Evolutionary conservation across 2,329 filamentous ascomycete species (phyloP).

Genomic region (Drechslerella coelobrocha): DNA sequence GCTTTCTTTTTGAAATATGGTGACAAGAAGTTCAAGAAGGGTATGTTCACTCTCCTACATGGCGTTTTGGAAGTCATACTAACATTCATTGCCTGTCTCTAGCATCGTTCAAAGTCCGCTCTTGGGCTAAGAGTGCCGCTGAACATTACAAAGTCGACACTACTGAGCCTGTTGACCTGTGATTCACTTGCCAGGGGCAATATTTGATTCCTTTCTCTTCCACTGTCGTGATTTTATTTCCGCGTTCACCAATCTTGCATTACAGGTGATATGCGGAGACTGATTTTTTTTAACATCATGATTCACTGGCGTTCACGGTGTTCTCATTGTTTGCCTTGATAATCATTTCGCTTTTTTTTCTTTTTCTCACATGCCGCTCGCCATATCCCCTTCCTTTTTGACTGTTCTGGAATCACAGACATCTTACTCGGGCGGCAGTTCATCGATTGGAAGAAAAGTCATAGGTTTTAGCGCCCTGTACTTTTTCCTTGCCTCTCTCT

Average conservation of each 20-base stretch:
- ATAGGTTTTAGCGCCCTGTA: conserved; percentile 36
- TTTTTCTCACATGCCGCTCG: conserved; percentile 1
- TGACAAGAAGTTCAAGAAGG: conserved; percentile 98
- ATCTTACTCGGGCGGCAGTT: conserved; percentile 16
- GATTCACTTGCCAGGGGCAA: conserved; percentile 15
- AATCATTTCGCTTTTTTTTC: conserved; percentile 18
- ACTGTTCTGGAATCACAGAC: conserved; percentile 14
- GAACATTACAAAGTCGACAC: conserved; percentile 48
- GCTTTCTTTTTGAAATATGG: conserved; percentile 99
- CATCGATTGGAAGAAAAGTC: conserved; percentile 27
- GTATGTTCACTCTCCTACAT: conserved; percentile 63
- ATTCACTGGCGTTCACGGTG: conserved; percentile 49
- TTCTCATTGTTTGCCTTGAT: conserved; percentile 30
- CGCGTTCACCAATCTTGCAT: conserved; percentile 44
- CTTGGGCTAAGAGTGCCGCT: conserved; percentile 47
- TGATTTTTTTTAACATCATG: conserved; percentile 41
- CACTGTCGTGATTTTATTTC: conserved; percentile 27
- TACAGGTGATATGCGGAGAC: conserved; percentile 42
- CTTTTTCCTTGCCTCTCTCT: conserved; percentile 28
- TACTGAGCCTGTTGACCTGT: conserved; percentile 43
- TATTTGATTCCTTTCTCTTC: conserved; percentile 24
- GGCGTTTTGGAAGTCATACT: conserved; percentile 40
- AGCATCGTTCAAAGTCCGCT: conserved; percentile 55
- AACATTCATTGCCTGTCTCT: conserved; percentile 52
- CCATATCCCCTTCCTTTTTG: conserved; percentile 2